Evolutionary conservation across 768 basidiomycete species (phyloP).

Genomic region (Panus rudis): DNA sequence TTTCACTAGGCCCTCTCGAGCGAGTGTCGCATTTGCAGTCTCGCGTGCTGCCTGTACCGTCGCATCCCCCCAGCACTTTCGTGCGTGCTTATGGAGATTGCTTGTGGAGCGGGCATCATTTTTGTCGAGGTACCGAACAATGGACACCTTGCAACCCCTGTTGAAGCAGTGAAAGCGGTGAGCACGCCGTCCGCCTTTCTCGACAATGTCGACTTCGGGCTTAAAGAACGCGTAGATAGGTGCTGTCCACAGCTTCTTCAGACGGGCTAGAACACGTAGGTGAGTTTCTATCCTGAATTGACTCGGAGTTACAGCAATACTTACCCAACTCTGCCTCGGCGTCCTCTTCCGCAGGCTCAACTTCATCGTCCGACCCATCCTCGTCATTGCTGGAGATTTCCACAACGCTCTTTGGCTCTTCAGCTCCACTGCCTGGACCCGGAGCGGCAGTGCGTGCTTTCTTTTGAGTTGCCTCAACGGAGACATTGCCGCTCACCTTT

Average conservation of each 20-base stretch:
- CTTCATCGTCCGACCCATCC: no score
- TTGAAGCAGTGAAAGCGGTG: conserved; percentile 25
- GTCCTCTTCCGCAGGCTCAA: not conserved
- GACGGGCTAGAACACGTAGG: conserved; percentile 4
- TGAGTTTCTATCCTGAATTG: not conserved
- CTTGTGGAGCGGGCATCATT: conserved; percentile 24
- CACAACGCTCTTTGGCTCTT: not conserved
- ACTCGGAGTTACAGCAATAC: not conserved
- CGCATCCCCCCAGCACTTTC: conserved; percentile 28
- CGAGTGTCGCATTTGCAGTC: not conserved
- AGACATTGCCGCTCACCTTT: no score
- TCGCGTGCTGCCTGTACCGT: conserved; percentile 12
- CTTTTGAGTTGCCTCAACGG: no score
- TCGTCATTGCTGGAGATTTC: not conserved
- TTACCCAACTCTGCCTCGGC: conserved; percentile 5
- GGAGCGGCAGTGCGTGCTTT: no score
- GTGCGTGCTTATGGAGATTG: conserved; percentile 22
- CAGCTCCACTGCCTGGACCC: not conserved
- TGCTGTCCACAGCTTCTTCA: conserved; percentile 25
- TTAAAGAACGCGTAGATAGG: conserved; percentile 31
- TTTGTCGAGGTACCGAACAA: conserved; percentile 16
- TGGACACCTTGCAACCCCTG: conserved; percentile 10
- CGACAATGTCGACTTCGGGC: conserved; percentile 16
- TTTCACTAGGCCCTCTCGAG: not conserved
- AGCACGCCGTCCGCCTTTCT: conserved; percentile 12